Evolutionary conservation across 768 basidiomycete species (phyloP).

Genomic region (Hemileccinum impolitum): DNA sequence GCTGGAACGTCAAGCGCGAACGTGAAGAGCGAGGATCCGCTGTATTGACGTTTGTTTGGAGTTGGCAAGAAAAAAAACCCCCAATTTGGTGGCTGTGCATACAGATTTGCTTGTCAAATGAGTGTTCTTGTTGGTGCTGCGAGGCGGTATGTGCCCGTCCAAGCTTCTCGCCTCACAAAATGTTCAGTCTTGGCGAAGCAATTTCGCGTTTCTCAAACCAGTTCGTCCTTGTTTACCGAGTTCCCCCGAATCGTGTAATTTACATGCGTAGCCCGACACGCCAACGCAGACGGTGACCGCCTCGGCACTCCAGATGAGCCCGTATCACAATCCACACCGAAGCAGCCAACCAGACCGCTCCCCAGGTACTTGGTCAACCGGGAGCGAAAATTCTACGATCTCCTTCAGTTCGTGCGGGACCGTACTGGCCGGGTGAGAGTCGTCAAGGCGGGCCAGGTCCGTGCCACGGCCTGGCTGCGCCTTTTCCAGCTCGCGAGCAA

Average conservation of each 20-base stretch:
- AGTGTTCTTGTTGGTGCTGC: constrained; percentile 9
- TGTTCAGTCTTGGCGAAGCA: constrained; percentile 5
- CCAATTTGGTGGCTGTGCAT: neutral
- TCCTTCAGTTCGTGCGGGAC: constrained; percentile 27
- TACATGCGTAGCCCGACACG: constrained; percentile 13
- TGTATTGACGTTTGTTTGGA: constrained; percentile 14
- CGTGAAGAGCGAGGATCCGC: neutral
- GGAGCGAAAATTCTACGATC: constrained; percentile 21
- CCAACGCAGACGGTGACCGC: constrained; percentile 5
- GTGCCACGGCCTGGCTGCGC: constrained; percentile 47
- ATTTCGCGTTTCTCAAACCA: constrained; percentile 19
- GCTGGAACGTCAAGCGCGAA: neutral
- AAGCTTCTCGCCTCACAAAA: constrained; percentile 1
- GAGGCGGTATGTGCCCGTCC: constrained; percentile 10
- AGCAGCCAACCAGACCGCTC: neutral
- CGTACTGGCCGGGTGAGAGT: constrained; percentile 29
- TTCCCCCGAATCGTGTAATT: constrained; percentile 1
- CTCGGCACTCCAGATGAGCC: constrained; percentile 6
- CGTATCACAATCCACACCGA: neutral
- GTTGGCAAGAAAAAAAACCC: neutral
- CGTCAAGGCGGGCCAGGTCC: constrained; percentile 35
- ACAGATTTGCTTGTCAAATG: neutral
- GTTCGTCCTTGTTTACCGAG: constrained; percentile 17
- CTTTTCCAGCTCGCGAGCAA: constrained; percentile 50
- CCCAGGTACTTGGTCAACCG: constrained; percentile 5